Base-by-base conservation (phyloP, 768 basidiomycete genomes). In the Xerocomus brunneocitrinus region DNA sequence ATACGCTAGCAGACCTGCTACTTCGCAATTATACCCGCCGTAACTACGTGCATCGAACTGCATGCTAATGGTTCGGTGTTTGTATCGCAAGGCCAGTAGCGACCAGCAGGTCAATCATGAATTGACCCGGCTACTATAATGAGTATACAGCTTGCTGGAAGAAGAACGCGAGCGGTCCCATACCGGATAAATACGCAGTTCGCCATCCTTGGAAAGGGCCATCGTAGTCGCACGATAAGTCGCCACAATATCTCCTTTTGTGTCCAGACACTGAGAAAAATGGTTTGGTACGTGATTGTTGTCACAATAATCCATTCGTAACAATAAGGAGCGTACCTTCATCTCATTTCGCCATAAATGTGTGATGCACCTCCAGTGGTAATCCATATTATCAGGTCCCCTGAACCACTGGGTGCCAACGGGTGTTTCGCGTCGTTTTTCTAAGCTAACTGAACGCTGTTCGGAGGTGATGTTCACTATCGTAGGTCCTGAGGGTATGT, bases 21-120 rank as follows among this genome's bases (percentile, higher is more conserved):
- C 31, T 7, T 32, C 8, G 25, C 12, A 22, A 22, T 31, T 5
- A 32, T 22, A 32, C 31, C 6, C 7, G 42, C 19, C 19, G 19
- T 19, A 19, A 24, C 9, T 1, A 41, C 5, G 28, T 19, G 25
- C 10, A n/a, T 12, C 14, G 8, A n/a, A 35, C 24, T 36, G 7
- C 32, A 22, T 41, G 30, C 38, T 50, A 70, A 49, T 62, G 49
- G 35, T 31, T 46, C 9, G 62, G 59, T 3, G 49, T 64, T 30
- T 64, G 58, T 49, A 68, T 55, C 14, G 68, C 62, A 25, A 66
- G 28, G 45, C 53, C 56, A 7, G 63, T 66, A 35, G 68, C 66
- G 2, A 69, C 66, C 24, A 68, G 35, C n/a, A 68, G 52, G 43
- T 70, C 63, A 9, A 43, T 54, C 66, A 66, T 62, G 36, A 55